These are phyloP conservation scores for Talaromyces thailandensis DNA, from an alignment of 495 filamentous ascomycete genomes.

Conservation along the genomic window DNA sequence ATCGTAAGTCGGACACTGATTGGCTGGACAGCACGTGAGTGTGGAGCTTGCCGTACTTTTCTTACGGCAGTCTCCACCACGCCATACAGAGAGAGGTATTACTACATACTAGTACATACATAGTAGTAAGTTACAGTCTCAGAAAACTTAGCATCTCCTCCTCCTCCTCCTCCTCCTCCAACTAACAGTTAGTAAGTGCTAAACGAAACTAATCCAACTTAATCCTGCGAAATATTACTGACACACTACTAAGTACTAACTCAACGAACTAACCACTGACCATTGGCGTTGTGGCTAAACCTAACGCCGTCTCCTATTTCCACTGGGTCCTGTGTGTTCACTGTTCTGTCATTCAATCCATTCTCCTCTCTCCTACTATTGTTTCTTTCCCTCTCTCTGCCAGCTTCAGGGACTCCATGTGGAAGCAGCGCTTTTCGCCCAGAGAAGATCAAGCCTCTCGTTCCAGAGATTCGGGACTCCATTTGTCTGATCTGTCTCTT, in stretches of 20 bases:
- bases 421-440: conserved; percentile 37
- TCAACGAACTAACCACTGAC: background rate
- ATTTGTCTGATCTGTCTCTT: conserved; percentile 27
- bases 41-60: too few species aligned
- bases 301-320: background rate
- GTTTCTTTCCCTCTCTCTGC: conserved; percentile 4
- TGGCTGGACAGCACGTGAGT: background rate
- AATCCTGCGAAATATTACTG: background rate
- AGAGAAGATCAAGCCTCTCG: conserved; percentile 34
- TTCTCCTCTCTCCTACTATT: conserved; percentile 12
- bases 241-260: too few species aligned
- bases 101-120: too few species aligned
- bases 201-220: background rate
- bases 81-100: too few species aligned
- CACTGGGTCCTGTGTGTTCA: background rate
- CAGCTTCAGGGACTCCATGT: conserved; percentile 26
- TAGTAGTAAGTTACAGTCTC: too few species aligned
- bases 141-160: background rate
- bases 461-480: conserved; percentile 10
- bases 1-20: background rate
- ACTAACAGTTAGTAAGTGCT: too few species aligned
- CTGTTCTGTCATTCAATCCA: background rate
- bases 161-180: too few species aligned
- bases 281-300: background rate
- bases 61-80: background rate